Percentiles rank a stretch among this genome's conserved stretches.
phyloP scores from a whole-genome alignment of 2,329 filamentous ascomycete genomes.

The Tolypocladium inflatum region DNA sequence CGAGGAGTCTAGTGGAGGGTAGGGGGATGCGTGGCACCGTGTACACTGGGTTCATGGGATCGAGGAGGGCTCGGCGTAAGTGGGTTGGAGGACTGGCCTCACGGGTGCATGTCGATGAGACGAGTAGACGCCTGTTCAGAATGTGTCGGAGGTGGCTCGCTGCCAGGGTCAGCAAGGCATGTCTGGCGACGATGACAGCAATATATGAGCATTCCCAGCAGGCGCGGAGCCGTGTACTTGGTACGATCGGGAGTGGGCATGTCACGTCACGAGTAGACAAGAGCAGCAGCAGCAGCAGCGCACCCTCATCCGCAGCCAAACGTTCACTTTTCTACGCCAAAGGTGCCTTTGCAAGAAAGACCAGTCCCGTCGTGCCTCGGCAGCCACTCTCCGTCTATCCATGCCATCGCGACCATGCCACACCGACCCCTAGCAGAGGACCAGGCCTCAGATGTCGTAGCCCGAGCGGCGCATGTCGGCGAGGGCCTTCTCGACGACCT shows the following conservation, averaged over 20 bases:
- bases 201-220: neutral
- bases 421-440: neutral
- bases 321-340: neutral
- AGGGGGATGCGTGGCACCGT: neutral
- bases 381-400: neutral
- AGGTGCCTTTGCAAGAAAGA: neutral
- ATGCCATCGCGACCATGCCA: neutral
- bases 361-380: neutral
- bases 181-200: neutral
- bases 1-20: no score
- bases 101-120: neutral
- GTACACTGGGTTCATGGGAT: neutral
- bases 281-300: neutral
- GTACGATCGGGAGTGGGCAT: neutral
- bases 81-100: neutral
- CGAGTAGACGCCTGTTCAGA: neutral
- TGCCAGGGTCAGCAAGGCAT: neutral
- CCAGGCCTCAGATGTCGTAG: conserved; percentile 12
- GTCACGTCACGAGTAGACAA: neutral
- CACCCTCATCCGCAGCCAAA: neutral
- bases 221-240: no score
- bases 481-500: conserved; percentile 17
- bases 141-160: neutral
- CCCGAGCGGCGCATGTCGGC: conserved; percentile 15
- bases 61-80: neutral